Percentiles rank a stretch among this genome's conserved stretches.
These are phyloP conservation scores for Testicularia cyperi DNA, from an alignment of 1,284 basidiomycete genomes.

Conservation along the genomic window DNA sequence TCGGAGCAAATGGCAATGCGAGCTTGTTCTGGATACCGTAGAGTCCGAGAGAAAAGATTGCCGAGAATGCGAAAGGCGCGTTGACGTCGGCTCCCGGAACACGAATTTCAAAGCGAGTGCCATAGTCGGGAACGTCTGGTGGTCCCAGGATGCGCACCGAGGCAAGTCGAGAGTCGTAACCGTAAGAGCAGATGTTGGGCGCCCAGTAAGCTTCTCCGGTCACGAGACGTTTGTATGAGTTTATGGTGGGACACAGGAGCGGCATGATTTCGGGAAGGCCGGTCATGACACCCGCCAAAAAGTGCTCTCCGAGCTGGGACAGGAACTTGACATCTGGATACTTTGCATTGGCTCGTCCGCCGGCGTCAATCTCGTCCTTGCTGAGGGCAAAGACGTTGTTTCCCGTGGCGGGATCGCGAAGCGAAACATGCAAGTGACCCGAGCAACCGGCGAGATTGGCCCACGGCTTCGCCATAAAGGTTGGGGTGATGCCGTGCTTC, in stretches of 20 bases:
- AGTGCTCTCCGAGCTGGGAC: slow-evolving; percentile 82
- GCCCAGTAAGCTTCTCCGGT: slow-evolving; percentile 95
- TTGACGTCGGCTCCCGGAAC: slow-evolving; percentile 97
- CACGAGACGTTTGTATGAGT: slow-evolving; percentile 94
- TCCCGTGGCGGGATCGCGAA: slow-evolving; percentile 69
- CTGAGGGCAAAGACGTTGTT: slow-evolving; percentile 77
- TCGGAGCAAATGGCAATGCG: slow-evolving; percentile 71
- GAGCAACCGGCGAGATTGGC: slow-evolving; percentile 57
- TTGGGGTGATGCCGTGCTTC: slow-evolving; percentile 81
- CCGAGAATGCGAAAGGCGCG: slow-evolving; percentile 80
- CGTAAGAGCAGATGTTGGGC: slow-evolving; percentile 83
- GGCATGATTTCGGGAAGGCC: slow-evolving; percentile 76
- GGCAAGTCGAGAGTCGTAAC: slow-evolving; percentile 89
- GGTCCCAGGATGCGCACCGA: slow-evolving; percentile 88
- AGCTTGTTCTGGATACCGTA: slow-evolving; percentile 81
- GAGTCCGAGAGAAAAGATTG: slow-evolving; percentile 81
- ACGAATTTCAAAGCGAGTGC: slow-evolving; percentile 84
- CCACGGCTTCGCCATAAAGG: slow-evolving; percentile 98
- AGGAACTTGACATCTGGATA: slow-evolving; percentile 81
- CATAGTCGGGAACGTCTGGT: slow-evolving; percentile 75
- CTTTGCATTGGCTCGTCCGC: slow-evolving; percentile 70
- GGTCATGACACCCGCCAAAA: slow-evolving; percentile 84
- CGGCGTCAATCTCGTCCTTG: slow-evolving; percentile 67
- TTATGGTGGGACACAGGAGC: slow-evolving; percentile 82
- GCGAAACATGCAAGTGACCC: slow-evolving; percentile 87